Base-by-base conservation (phyloP, 352 stramenopile genomes). In the Globisporangium abappressorium region DNA sequence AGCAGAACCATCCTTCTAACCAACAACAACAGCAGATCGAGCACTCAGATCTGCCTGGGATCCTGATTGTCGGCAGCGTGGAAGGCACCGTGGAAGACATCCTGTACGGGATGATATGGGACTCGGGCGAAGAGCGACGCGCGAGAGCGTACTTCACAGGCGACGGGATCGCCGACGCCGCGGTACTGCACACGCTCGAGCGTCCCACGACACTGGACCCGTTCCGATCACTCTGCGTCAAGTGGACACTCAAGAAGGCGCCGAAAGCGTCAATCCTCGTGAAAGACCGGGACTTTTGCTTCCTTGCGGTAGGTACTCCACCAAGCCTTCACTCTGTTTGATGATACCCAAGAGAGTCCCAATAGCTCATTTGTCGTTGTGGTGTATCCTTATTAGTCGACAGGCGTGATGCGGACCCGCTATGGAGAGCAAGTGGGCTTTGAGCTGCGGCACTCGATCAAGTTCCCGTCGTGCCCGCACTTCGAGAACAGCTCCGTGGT, bases 381-480 rank as follows among this genome's bases (percentile, higher is more conserved):
- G 20, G 6, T 53, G 34, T 62, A 14, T 1, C 7, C 43, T 1
- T 24, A 73, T 1, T 24, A 76, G 66, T 74, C 70, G 1, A 70
- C 71, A 15, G 79, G 79, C 1, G 43, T 83, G 18, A 58, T 83
- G 34, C 69, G 70, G 33, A 68, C 75, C 6, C 59, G 60, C 3
- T 72, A 70, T 8, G 79, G 79, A n/a, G 66, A 72, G 15, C 71
- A 72, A 7, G 53, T 87, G 26, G 77, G 79, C 58, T 87, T 80
- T 55, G 49, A 77, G 54, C 57, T 87, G 56, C 80, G 82, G 6
- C 82, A 92, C 74, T 91, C 84, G 43, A 74, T 92, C 43, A 81
- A 73, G 38, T 85, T 91, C 56, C 75, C 76, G n/a, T 79, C 70
- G 54, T 87, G 78, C 41, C 76, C 75, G 24, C 71, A 68, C 18